Evolutionary conservation across 805 yeast species (phyloP).

Genomic region (Tetrapisispora iriomotensis): DNA sequence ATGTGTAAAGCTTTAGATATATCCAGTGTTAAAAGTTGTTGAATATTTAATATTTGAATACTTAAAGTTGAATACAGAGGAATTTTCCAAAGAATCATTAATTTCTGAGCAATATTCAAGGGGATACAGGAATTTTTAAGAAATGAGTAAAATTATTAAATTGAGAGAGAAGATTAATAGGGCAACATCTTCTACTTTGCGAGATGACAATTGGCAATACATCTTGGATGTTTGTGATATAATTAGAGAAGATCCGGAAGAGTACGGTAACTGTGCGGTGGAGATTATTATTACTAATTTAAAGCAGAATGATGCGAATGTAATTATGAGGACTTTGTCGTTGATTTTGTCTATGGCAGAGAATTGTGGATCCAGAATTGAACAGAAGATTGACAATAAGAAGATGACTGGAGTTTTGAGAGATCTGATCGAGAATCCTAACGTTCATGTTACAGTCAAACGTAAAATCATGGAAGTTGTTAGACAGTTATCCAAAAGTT

Average conservation of each 20-base stretch:
- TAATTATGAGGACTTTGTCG: conserved; percentile 48
- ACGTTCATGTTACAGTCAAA: conserved; percentile 61
- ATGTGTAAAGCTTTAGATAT: too few relatives aligned
- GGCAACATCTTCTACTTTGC: conserved; percentile 57
- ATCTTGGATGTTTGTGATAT: conserved; percentile 58
- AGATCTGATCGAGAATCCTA: conserved; percentile 41
- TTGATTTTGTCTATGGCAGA: conserved; percentile 55
- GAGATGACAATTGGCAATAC: conserved; percentile 59
- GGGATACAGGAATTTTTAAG: neutral
- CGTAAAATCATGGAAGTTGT: conserved; percentile 55
- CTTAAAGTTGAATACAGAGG: too few relatives aligned
- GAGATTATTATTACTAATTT: conserved; percentile 39
- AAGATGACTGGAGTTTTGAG: conserved; percentile 40
- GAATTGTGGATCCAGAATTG: conserved; percentile 65
- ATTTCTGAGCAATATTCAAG: neutral
- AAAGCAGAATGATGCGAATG: conserved; percentile 49
- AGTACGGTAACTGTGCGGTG: conserved; percentile 36
- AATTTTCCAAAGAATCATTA: too few relatives aligned
- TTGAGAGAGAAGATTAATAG: conserved; percentile 24
- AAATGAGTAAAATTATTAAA: neutral
- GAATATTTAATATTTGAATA: too few relatives aligned
- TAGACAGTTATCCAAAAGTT: conserved; percentile 53
- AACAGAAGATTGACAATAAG: conserved; percentile 51
- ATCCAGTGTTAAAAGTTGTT: too few relatives aligned
- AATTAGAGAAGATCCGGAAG: conserved; percentile 52